These are phyloP conservation scores for Phytopythium ostracodes DNA, from an alignment of 352 stramenopile species.

Conservation along the genomic window DNA sequence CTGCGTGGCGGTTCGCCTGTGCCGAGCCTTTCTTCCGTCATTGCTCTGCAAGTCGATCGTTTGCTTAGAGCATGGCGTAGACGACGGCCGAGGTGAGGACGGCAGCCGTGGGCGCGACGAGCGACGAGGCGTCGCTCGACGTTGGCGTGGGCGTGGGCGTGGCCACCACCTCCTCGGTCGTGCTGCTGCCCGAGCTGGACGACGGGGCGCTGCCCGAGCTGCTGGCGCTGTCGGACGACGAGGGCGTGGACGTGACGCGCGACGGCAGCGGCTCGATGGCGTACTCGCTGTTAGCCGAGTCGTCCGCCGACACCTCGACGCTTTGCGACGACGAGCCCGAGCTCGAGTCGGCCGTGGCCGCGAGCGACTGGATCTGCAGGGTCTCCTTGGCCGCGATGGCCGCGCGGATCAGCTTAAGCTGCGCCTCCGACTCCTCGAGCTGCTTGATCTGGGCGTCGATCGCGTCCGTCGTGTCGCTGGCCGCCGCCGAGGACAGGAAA, in stretches of 20 bases:
- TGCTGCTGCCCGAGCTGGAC: slow-evolving; percentile 1
- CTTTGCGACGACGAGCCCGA: slow-evolving; percentile 14
- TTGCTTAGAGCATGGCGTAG: slow-evolving; percentile 35
- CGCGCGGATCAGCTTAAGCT: slow-evolving; percentile 21
- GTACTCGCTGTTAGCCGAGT: slow-evolving; percentile 24
- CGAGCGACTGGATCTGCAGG: slow-evolving; percentile 15
- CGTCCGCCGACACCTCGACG: slow-evolving; percentile 10
- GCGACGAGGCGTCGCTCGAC: slow-evolving; percentile 9
- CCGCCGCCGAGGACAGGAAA: neutral
- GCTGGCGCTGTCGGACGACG: slow-evolving; percentile 10
- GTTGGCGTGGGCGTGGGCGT: slow-evolving; percentile 6
- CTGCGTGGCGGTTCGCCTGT: no score
- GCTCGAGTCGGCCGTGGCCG: slow-evolving; percentile 19
- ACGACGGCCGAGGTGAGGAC: slow-evolving; percentile 21
- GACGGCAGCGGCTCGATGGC: slow-evolving; percentile 31
- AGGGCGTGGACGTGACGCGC: slow-evolving; percentile 14
- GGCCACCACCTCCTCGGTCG: slow-evolving; percentile 1
- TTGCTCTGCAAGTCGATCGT: no score
- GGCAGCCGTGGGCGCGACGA: slow-evolving; percentile 19
- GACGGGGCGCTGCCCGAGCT: slow-evolving; percentile 10
- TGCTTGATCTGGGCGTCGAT: slow-evolving; percentile 13
- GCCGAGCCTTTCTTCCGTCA: no score
- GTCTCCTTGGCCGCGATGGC: slow-evolving; percentile 8
- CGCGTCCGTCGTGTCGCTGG: slow-evolving; percentile 4
- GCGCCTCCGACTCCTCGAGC: slow-evolving; percentile 14